Evolutionary conservation across 768 basidiomycete species (phyloP).

Genomic region (Kwoniella bestiolae): DNA sequence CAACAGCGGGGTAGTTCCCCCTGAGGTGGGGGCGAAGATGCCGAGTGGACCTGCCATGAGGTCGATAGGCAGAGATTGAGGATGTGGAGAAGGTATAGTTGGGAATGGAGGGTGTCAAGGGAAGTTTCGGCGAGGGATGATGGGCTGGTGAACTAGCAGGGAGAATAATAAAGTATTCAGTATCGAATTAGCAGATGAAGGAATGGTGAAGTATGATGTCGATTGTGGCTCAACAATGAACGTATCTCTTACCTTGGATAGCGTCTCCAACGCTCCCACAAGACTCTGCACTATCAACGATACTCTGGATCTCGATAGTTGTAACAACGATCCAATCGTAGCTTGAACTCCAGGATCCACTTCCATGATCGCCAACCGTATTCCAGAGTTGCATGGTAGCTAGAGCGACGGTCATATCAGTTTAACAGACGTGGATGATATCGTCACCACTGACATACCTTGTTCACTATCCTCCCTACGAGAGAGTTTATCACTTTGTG

Average conservation of each 20-base stretch:
- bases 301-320: constrained; percentile 74
- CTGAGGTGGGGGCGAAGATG: constrained; percentile 56
- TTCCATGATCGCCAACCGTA: constrained; percentile 73
- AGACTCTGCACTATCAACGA: constrained; percentile 80
- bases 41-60: constrained; percentile 67
- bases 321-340: constrained; percentile 77
- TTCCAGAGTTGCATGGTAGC: constrained; percentile 85
- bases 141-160: constrained; percentile 31
- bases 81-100: constrained; percentile 82
- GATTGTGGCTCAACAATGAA: constrained; percentile 7
- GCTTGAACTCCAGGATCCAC: constrained; percentile 74
- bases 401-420: constrained; percentile 51
- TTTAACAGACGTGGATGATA: not conserved
- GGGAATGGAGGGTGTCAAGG: constrained; percentile 79
- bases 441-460: constrained; percentile 61
- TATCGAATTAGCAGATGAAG: constrained; percentile 26
- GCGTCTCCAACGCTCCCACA: constrained; percentile 74
- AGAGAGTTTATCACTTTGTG: constrained; percentile 80
- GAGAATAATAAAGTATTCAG: too few relatives aligned
- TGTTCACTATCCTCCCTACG: constrained; percentile 78
- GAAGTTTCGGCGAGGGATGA: constrained; percentile 57
- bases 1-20: constrained; percentile 59
- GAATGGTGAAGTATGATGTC: constrained; percentile 10
- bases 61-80: constrained; percentile 76
- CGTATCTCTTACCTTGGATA: constrained; percentile 66